phyloP scores from a whole-genome alignment of 148 eudicot genomes.

The Rheum nobile region DNA sequence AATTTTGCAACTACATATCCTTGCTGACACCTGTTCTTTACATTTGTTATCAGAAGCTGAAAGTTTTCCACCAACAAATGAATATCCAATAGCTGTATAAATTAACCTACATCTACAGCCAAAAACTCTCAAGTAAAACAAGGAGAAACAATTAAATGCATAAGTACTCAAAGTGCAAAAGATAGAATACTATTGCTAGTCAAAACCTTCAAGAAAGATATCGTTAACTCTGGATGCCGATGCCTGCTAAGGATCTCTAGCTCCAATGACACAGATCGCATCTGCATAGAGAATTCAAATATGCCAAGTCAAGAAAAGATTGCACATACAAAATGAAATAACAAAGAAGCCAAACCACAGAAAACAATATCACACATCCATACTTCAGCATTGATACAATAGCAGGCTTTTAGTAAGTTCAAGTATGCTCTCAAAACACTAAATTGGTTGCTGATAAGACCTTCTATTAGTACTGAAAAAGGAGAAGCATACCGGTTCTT shows the following conservation, averaged over 20 bases:
- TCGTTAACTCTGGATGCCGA: conserved; percentile 81
- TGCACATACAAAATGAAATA: neutral
- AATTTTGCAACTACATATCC: neutral
- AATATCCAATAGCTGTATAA: neutral
- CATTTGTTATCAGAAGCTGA: neutral
- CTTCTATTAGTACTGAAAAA: neutral
- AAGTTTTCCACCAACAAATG: neutral
- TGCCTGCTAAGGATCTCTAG: conserved; percentile 93
- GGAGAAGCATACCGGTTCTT: conserved; percentile 69
- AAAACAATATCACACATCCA: neutral
- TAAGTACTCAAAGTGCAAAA: neutral
- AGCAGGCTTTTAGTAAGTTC: neutral
- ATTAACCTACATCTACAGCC: neutral
- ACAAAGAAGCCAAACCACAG: neutral
- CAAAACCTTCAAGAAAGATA: conserved; percentile 72
- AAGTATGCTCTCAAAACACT: neutral
- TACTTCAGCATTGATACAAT: neutral
- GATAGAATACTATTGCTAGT: neutral
- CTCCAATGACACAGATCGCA: conserved; percentile 75
- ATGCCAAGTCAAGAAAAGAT: conserved; percentile 1
- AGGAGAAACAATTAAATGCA: neutral
- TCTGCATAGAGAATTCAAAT: conserved; percentile 34
- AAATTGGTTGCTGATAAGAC: neutral
- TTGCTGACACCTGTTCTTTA: neutral
- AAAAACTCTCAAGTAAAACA: neutral